A percentile compares a stretch with the other conserved stretches of the same genome.
These are phyloP conservation scores for Aaosphaeria pasadenensis DNA, from an alignment of 2,329 filamentous ascomycete species.

Conservation along the genomic window DNA sequence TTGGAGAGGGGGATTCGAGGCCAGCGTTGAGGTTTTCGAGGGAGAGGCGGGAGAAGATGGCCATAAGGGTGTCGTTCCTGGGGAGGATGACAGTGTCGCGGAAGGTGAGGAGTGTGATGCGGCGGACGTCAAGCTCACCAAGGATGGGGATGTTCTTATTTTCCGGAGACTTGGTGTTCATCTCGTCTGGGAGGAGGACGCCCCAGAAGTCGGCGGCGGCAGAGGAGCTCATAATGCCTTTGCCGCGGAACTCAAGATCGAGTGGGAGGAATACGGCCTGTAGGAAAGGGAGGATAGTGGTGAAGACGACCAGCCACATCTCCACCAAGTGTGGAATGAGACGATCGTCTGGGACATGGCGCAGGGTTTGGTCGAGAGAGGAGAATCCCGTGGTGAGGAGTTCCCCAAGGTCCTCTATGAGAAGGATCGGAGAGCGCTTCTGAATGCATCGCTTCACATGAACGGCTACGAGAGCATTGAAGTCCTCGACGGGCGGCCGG, in stretches of 20 bases:
- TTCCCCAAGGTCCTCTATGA: constrained; percentile 75
- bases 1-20: constrained; percentile 32
- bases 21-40: constrained; percentile 66
- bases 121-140: constrained; percentile 74
- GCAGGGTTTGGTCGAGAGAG: constrained; percentile 79
- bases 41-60: constrained; percentile 83
- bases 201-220: constrained; percentile 92
- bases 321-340: constrained; percentile 90
- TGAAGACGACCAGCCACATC: constrained; percentile 92
- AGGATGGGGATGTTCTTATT: constrained; percentile 44
- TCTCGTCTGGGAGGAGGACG: constrained; percentile 51
- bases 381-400: constrained; percentile 78
- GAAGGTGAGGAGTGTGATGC: constrained; percentile 83
- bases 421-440: constrained; percentile 64
- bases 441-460: constrained; percentile 78
- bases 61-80: constrained; percentile 82
- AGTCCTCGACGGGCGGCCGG: constrained; percentile 76
- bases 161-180: constrained; percentile 47
- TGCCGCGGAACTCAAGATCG: constrained; percentile 88
- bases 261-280: constrained; percentile 92
- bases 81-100: constrained; percentile 86
- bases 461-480: constrained; percentile 75
- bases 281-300: constrained; percentile 84
- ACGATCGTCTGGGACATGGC: constrained; percentile 75
- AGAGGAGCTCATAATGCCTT: constrained; percentile 73